A percentile compares a stretch with the other conserved stretches of the same genome.
Conservation (phyloP, 345 rosid genomes). For the Psidium guajava region DNA sequence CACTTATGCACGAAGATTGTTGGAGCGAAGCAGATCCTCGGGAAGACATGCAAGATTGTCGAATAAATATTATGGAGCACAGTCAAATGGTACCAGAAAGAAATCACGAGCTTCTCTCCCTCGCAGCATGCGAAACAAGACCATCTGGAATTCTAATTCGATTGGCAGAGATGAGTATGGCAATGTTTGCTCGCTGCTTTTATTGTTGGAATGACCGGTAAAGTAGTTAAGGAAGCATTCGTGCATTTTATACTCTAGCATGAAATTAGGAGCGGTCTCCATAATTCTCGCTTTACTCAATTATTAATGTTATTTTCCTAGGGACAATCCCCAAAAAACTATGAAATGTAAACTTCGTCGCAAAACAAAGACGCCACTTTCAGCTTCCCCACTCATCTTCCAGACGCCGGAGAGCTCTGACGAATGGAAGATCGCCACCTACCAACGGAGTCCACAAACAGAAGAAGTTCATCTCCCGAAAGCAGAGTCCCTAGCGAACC, state of each 20-base stretch:
- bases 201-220: not conserved
- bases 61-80: rapidly evolving
- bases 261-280: too few relatives aligned
- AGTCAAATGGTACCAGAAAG: not conserved
- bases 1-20: rapidly evolving
- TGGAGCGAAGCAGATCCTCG: rapidly evolving
- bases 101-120: rapidly evolving
- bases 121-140: not conserved
- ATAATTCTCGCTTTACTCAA: not conserved
- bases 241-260: too few relatives aligned
- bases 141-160: not conserved
- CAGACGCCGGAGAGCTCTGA: too few relatives aligned
- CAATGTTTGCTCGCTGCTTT: too few relatives aligned
- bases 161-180: not conserved
- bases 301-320: too few relatives aligned
- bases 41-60: not conserved
- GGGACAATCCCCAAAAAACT: too few relatives aligned
- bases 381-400: not conserved
- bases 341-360: too few relatives aligned
- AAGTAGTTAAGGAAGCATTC: not conserved
- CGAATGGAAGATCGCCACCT: too few relatives aligned
- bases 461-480: too few relatives aligned
- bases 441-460: too few relatives aligned
- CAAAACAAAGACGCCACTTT: not conserved
- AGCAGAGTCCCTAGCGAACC: too few relatives aligned